These are phyloP conservation scores for Cymodocea nodosa DNA, from an alignment of 116 monocot species.

Conservation along the genomic window DNA sequence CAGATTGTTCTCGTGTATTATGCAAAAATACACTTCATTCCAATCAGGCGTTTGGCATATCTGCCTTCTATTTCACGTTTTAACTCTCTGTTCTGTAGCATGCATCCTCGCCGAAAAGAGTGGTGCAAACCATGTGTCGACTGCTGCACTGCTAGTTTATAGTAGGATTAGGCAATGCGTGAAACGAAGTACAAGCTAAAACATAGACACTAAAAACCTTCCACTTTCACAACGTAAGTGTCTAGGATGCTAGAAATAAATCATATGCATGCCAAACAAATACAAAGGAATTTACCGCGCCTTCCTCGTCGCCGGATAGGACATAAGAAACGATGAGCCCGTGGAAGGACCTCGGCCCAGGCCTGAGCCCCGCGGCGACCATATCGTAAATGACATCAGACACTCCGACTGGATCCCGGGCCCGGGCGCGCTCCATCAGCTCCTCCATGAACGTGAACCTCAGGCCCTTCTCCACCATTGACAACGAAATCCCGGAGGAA, in stretches of 20 bases:
- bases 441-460: conserved; percentile 84
- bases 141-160: no score
- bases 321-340: conserved; percentile 70
- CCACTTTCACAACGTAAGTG: neutral
- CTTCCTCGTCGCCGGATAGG: conserved; percentile 66
- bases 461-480: conserved; percentile 49
- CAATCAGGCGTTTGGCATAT: no score
- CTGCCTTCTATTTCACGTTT: no score
- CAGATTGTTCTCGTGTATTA: no score
- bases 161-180: no score
- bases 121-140: no score
- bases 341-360: conserved; percentile 84
- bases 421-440: conserved; percentile 63
- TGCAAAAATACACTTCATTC: no score
- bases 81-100: no score
- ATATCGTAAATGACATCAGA: conserved; percentile 76
- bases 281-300: conserved; percentile 41
- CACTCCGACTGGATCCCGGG: conserved; percentile 38
- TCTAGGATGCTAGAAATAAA: neutral
- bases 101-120: no score
- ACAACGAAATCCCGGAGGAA: conserved; percentile 11
- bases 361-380: conserved; percentile 80
- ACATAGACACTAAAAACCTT: neutral
- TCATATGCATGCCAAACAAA: neutral
- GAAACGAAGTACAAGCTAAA: neutral